Base-by-base conservation (phyloP, 2,329 filamentous ascomycete genomes). In the Uncinocarpus reesii region DNA sequence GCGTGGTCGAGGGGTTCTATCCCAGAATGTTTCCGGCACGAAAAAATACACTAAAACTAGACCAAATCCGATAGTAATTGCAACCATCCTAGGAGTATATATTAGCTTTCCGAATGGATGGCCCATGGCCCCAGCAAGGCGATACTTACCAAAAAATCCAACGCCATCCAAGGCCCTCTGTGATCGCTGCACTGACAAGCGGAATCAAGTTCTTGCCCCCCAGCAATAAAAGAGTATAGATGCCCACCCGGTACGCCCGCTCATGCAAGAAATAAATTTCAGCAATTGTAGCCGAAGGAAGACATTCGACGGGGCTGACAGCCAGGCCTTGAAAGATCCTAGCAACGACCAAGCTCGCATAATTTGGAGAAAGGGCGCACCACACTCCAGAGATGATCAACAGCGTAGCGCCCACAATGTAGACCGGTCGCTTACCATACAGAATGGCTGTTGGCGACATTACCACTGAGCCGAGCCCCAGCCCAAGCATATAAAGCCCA, bases 251-350 rank as follows among this genome's bases (percentile, higher is more conserved):
- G 62, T 89, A 96, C 0, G 90, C 90, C 52, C 90, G 77, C 67
- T 96, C 90, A 59, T 96, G 90, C 16, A 96, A 72, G 61, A 95
- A 95, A 71, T 89, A 96, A 52, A 96, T 95, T 65, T 96, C 90
- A 2, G 89, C 88, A 58, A 96, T 90, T 0, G 88, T 95, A 13
- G 90, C 89, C 3, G 87, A 94, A 0, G 90, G 90, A 24, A 96
- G 74, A 60, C 88, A 94, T 64, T 96, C 90, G 7, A 95, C 86
- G 0, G 88, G 87, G 55, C 86, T 92, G 42, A 95, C 82, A 0
- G 88, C 83, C 7, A 95, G 73, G 2, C 90, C 92, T 64, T 93
- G 86, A 52, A 95, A 83, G 41, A 96, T 80, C 47, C 90, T 78
- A 21, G 87, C 90, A 7, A 88, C 65, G 4, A 94, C 72, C 31